Percentiles rank a stretch among this genome's conserved stretches.
These are phyloP conservation scores for Fusarium devonianum DNA, from an alignment of 2,329 filamentous ascomycete species.

Conservation along the genomic window DNA sequence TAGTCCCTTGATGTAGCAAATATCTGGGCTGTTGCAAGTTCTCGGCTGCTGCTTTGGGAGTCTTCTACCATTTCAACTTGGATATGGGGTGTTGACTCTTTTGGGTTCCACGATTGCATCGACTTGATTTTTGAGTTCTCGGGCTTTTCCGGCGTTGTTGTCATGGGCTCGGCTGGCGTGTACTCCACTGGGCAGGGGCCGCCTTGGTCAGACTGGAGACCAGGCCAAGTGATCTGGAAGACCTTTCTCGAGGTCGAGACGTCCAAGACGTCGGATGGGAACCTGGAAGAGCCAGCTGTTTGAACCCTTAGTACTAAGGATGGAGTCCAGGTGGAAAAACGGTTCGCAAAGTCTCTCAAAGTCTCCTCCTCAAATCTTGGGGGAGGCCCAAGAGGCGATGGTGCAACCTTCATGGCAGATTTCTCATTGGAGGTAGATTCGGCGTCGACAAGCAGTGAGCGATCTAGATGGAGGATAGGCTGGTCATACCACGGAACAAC, in stretches of 20 bases:
- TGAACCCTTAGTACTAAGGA: background rate
- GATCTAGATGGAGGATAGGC: constrained; percentile 9
- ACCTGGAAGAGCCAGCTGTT: background rate
- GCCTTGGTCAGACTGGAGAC: background rate
- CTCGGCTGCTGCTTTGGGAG: background rate
- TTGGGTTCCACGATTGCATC: constrained; percentile 3
- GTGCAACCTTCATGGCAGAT: background rate
- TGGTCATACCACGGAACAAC: constrained; percentile 15
- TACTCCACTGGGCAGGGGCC: background rate
- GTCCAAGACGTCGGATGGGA: background rate
- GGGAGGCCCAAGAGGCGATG: constrained; percentile 8
- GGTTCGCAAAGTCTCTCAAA: constrained; percentile 3
- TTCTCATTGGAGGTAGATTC: background rate
- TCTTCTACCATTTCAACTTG: background rate
- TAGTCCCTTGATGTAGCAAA: constrained; percentile 13
- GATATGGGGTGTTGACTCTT: constrained; percentile 10
- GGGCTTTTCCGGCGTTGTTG: background rate
- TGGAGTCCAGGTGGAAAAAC: background rate
- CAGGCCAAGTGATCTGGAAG: constrained; percentile 13
- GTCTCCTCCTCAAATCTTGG: background rate
- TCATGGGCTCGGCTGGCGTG: constrained; percentile 4
- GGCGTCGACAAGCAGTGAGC: background rate
- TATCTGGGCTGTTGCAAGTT: constrained; percentile 12
- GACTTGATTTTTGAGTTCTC: background rate
- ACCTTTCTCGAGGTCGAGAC: background rate